Evolutionary conservation across 306 rosid genomes (phyloP), one percentile per base, ranked within the genome.

Genomic region (Crotalaria pallida): DNA sequence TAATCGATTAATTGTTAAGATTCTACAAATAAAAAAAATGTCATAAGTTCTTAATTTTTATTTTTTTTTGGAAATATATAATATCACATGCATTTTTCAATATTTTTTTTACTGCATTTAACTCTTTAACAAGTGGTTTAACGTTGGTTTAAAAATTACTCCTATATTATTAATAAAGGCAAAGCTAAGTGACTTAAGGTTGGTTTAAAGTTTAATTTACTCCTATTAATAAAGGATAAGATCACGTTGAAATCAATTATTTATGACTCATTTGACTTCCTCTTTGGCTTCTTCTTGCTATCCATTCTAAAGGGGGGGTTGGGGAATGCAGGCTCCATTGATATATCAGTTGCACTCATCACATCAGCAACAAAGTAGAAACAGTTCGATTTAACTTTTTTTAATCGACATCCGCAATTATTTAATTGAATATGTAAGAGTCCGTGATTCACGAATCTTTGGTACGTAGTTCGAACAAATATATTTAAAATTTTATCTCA

Each of bases 211-310:
- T 23, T 6, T n/a, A n/a, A n/a, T n/a, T n/a, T 26, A n/a, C 13
- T 27, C 1, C 2, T 0, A 36, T 36, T 36, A 36, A 45, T 3
- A 22, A 27, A 47, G 50, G 69, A 55, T 34, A 34, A 4, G 8
- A 56, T 45, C 29, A 51, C 38, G 50, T 2, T 15, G 16, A 36
- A 34, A 50, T 24, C 56, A 64, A 71, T 77, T 71, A 77, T 57
- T 64, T 11, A 34, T 55, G 68, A 23, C 48, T 40, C 53, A 71
- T 53, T 71, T 76, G 76, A 61, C 76, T 63, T 55, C 73, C 31
- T 70, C 63, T 71, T 77, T 63, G 82, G 68, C 77, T 45, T 55
- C 47, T 45, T 34, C 29, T 60, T 23, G 27, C 3, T 18, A 8
- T 0, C 7, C n/a, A 3, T 34, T 67, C 4, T 12, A 18, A 69